Base-by-base conservation (phyloP, 768 basidiomycete species). In the Leucocoprinus birnbaumii region DNA sequence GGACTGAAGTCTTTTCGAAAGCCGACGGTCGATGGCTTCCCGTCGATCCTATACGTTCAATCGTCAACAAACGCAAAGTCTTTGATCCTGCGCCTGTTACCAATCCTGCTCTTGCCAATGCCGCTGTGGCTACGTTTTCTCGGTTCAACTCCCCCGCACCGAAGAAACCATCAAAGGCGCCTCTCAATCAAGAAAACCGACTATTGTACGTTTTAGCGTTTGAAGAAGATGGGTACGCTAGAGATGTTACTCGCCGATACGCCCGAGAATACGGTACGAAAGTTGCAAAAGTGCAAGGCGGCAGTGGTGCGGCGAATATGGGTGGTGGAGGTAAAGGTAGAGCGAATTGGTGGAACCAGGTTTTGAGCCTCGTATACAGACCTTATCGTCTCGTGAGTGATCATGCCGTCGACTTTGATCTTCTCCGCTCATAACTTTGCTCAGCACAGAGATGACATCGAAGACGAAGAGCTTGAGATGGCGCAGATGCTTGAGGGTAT, bases 1-100 rank as follows among this genome's bases (percentile, higher is more conserved):
- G 97, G 97, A 91, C 90, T 0, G 97, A 99, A 69, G 91, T 97
- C 0, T 99, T 94, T 71, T 95, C 93, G 7, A 85, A 91, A 19
- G 85, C 94, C 6, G 94, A 97, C 71, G 83, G 80, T 13, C 84
- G 87, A 34, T 99, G 97, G 97, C 72, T 98, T 13, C 87, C 94
- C 0, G 87, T 98, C 37, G 97, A 99, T 70, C 92, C 94, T 7
- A 80, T 93, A 31, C 85, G 91, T 14, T 82, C 76, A 22, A 77
- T 86, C 51, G 86, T 94, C 57, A 90, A 94, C 65, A 89, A 90
- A 61, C 82, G 86, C 55, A 85, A 86, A 55, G 74, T 80, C 24
- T 95, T 92, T 64, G 91, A 94, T 66, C 91, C 94, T 0, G 73
- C 80, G 1, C 71, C 75, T 13, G 35, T 62, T 16, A 56, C 65